A percentile compares a stretch with the other conserved stretches of the same genome.
phyloP scores from a whole-genome alignment of 805 yeast species.

The Komagataella populi region DNA sequence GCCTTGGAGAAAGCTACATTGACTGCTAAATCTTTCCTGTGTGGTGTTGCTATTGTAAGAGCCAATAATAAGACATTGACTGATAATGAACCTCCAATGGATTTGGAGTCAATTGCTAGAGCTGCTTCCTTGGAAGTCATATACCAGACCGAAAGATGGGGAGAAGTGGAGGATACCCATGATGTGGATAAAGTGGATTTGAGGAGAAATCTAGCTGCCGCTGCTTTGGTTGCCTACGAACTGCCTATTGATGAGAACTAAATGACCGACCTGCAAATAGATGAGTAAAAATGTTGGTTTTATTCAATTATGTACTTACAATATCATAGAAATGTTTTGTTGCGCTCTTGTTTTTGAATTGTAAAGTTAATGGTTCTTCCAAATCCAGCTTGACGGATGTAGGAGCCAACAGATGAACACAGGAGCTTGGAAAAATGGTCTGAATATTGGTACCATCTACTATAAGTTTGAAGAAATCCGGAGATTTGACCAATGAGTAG shows the following conservation, averaged over 20 bases:
- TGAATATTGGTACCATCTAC: neutral
- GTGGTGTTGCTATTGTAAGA: slow-evolving; percentile 60
- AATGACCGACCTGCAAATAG: neutral
- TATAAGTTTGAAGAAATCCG: neutral
- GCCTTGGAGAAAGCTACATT: slow-evolving; percentile 86
- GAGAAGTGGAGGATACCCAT: slow-evolving; percentile 97
- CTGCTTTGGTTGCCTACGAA: slow-evolving; percentile 42
- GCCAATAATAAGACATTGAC: slow-evolving; percentile 17
- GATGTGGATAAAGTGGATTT: slow-evolving; percentile 93
- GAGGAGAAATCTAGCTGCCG: slow-evolving; percentile 68
- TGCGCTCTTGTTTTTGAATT: neutral
- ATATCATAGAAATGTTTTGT: neutral
- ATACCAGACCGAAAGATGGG: slow-evolving; percentile 86
- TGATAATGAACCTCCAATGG: slow-evolving; percentile 16
- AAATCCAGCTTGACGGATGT: neutral
- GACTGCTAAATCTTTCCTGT: slow-evolving; percentile 73
- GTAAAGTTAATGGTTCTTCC: neutral
- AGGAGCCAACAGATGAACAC: neutral
- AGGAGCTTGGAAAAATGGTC: neutral
- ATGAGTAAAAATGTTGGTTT: neutral
- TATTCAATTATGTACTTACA: neutral
- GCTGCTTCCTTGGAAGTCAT: slow-evolving; percentile 73
- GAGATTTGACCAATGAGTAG: neutral
- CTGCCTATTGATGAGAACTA: neutral
- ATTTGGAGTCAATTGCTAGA: slow-evolving; percentile 60